Base-by-base conservation (phyloP, 208 protist species). In the Trypanosoma grayi region DNA sequence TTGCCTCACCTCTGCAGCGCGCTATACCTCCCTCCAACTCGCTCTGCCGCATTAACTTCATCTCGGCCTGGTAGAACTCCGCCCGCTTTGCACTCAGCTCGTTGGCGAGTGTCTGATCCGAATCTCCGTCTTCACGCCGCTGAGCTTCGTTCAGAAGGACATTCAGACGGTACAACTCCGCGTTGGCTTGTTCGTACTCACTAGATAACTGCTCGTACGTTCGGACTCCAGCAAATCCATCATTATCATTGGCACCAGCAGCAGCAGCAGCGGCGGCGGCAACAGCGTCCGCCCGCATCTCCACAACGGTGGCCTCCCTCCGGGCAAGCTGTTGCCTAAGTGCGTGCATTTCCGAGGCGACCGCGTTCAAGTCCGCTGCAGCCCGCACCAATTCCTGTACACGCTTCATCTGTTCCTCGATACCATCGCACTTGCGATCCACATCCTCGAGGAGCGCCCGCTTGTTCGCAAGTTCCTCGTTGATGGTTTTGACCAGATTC, bases 191-290 rank as follows among this genome's bases (percentile, higher is more conserved):
- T 25, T 89, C 76, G 56, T 87, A 83, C 28, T 65, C 56, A n/a
- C 70, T 70, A 1, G 67, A 72, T 2, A 90, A 36, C 20, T 85
- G 68, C 11, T 92, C 83, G 55, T 76, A 88, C 22, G 68, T 72
- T 55, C 63, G 28, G 57, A n/a, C n/a, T n/a, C n/a, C n/a, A n/a
- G n/a, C n/a, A n/a, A n/a, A n/a, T n/a, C 25, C 31, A 27, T 40
- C 5, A 16, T 20, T 14, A 22, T 36, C 20, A 61, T 14, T 40
- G 24, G 14, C 40, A 45, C 7, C 48, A 48, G 4, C 33, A 36
- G 44, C 31, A 27, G n/a, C 37, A 65, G 16, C 39, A 70, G 1
- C 1, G 20, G 31, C 56, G 44, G 48, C 48, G 50, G 24, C 40
- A 2, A 28, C 45, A 27, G 18, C 20, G 69, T 40, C 36, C 65